Conservation (phyloP, 2,329 filamentous ascomycete genomes). For the Cladosporium sp. region DNA sequence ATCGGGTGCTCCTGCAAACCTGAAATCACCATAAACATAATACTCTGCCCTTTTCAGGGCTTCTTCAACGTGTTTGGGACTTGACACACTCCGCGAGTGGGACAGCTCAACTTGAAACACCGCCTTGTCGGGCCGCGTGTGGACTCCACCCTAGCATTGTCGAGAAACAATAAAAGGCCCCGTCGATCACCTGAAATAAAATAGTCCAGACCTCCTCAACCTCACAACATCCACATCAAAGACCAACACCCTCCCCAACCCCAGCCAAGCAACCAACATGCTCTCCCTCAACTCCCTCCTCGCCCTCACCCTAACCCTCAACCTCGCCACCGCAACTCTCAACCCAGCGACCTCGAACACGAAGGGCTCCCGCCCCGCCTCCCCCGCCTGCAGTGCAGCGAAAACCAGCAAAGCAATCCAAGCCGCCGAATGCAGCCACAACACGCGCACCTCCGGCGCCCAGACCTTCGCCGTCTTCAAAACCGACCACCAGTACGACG, state of each 20-base stretch:
- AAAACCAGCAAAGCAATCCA: conserved; percentile 35
- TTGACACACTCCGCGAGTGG: neutral
- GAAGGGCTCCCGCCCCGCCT: conserved; percentile 28
- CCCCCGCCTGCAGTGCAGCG: conserved; percentile 24
- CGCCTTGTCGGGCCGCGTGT: neutral
- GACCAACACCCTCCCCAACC: neutral
- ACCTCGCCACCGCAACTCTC: conserved; percentile 30
- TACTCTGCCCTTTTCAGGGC: neutral
- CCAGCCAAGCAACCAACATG: neutral
- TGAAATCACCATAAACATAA: neutral
- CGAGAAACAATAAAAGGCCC: neutral
- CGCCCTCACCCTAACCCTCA: conserved; percentile 13
- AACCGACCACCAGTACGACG: conserved; percentile 43
- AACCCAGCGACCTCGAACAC: conserved; percentile 34
- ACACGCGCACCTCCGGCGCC: conserved; percentile 31
- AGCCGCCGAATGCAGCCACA: conserved; percentile 39
- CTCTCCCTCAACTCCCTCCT: conserved; percentile 12
- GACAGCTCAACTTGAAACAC: conserved; percentile 6
- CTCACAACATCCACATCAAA: neutral
- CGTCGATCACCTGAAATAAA: too few species aligned
- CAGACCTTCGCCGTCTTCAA: conserved; percentile 38
- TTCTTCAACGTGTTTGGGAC: neutral
- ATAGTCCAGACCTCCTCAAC: neutral
- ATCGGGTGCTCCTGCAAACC: too few species aligned
- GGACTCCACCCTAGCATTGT: neutral